phyloP scores from a whole-genome alignment of 2,329 filamentous ascomycete species.

The Penicillium sp. region DNA sequence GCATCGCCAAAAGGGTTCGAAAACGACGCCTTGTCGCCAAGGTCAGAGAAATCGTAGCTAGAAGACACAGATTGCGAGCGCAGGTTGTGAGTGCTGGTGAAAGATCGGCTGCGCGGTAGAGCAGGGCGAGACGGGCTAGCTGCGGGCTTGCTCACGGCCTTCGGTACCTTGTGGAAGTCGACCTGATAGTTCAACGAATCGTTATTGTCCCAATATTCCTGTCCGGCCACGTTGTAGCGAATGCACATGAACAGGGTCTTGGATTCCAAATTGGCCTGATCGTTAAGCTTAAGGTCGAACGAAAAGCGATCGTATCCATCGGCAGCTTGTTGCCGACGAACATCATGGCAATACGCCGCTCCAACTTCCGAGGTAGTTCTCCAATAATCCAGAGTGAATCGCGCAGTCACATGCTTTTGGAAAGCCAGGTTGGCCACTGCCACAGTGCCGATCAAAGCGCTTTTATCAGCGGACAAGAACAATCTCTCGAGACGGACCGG shows the following conservation, averaged over 20 bases:
- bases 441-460: slow-evolving; percentile 76
- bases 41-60: slow-evolving; percentile 68
- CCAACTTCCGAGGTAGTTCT: slow-evolving; percentile 93
- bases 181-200: slow-evolving; percentile 81
- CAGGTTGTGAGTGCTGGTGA: slow-evolving; percentile 49
- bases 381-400: slow-evolving; percentile 97
- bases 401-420: slow-evolving; percentile 80
- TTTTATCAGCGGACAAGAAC: slow-evolving; percentile 83
- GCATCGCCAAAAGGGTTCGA: slow-evolving; percentile 60
- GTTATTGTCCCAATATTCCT: slow-evolving; percentile 97
- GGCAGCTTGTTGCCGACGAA: slow-evolving; percentile 60
- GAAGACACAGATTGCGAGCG: slow-evolving; percentile 51
- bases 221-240: slow-evolving; percentile 76
- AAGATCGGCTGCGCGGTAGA: slow-evolving; percentile 64
- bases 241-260: slow-evolving; percentile 93
- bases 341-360: slow-evolving; percentile 81
- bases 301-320: slow-evolving; percentile 81
- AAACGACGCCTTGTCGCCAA: slow-evolving; percentile 54
- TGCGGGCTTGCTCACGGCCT: slow-evolving; percentile 53
- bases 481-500: slow-evolving; percentile 81
- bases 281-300: slow-evolving; percentile 89
- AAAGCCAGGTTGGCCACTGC: slow-evolving; percentile 86
- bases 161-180: slow-evolving; percentile 78
- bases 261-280: slow-evolving; percentile 82
- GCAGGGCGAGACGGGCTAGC: slow-evolving; percentile 49